Evolutionary conservation across 768 basidiomycete genomes (phyloP), one percentile per base, ranked within the genome.

Genomic region (Hydnomerulius pinastri): DNA sequence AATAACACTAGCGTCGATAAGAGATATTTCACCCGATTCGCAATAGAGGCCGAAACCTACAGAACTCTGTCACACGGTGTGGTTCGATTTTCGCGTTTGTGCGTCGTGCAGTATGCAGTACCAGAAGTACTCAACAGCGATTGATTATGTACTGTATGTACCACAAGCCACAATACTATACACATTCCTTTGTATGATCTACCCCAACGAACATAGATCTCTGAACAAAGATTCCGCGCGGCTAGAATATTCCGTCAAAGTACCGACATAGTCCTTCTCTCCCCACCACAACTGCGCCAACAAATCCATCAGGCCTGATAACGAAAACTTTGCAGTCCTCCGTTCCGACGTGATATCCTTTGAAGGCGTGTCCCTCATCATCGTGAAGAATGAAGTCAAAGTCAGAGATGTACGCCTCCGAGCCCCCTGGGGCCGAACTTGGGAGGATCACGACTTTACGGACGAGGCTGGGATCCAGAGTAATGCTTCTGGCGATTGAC

Each of bases 271-370:
- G 13, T 10, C 57, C 53, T 9, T 47, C 40, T 13, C 21, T 23
- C 9, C 36, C 48, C 4, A 40, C 11, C 3, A 55, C 49, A 30
- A 50, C 43, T 6, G 53, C 59, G 3, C 59, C 59, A 18, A 60
- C 37, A 20, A 53, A 39, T 4, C 50, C 59, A 24, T 60, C 59
- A 5, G 59, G 59, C 8, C 59, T 24, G 5, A 60, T 27, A 25
- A 60, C 45, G 21, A 53, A 48, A 9, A 60, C 30, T 23, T 25
- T 49, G 28, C 30, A 17, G n/a, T 41, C 47, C 9, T 32, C 29
- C 24, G 10, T 23, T 12, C 29, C 18, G 6, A 44, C 25, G 11
- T 33, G 27, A 27, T 58, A 58, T 13, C 17, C 39, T 20, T 11
- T 35, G 25, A 43, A 44, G 5, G 53, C 55, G 44, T 48, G 30